phyloP scores from a whole-genome alignment of 1,284 basidiomycete species.

The Moniliella sp. region DNA sequence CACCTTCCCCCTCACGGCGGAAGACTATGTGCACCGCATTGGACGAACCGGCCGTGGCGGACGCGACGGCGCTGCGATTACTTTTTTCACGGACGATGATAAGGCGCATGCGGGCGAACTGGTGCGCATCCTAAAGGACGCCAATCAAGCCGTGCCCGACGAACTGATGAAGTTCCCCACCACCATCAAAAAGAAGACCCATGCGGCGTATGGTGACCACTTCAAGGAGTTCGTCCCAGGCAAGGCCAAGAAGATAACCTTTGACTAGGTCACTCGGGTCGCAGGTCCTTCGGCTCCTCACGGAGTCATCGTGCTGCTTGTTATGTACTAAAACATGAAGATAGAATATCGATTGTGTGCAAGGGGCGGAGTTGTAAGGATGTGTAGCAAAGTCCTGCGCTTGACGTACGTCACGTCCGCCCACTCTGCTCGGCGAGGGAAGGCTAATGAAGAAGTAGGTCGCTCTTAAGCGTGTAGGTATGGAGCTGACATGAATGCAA shows the following conservation, averaged over 20 bases:
- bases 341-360: too few species aligned
- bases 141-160: constrained; percentile 50
- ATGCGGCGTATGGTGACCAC: constrained; percentile 42
- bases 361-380: too few species aligned
- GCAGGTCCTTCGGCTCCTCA: too few species aligned
- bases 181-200: constrained; percentile 80
- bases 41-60: constrained; percentile 87
- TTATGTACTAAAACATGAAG: too few species aligned
- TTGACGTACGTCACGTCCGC: too few species aligned
- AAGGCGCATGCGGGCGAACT: constrained; percentile 73
- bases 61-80: constrained; percentile 70
- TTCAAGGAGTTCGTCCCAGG: constrained; percentile 42
- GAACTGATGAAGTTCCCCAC: constrained; percentile 62
- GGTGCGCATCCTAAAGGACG: constrained; percentile 70
- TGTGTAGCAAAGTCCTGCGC: too few species aligned
- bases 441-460: too few species aligned
- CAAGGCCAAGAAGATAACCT: constrained; percentile 57
- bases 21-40: constrained; percentile 84
- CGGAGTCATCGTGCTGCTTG: too few species aligned
- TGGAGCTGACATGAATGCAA: too few species aligned
- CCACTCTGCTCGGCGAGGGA: too few species aligned
- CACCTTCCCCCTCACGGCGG: constrained; percentile 64
- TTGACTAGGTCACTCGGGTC: too few species aligned
- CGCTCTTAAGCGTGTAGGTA: too few species aligned
- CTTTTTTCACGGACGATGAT: constrained; percentile 55